These are phyloP conservation scores for Phytophthora tubulina DNA, from an alignment of 352 stramenopile species.

Conservation along the genomic window DNA sequence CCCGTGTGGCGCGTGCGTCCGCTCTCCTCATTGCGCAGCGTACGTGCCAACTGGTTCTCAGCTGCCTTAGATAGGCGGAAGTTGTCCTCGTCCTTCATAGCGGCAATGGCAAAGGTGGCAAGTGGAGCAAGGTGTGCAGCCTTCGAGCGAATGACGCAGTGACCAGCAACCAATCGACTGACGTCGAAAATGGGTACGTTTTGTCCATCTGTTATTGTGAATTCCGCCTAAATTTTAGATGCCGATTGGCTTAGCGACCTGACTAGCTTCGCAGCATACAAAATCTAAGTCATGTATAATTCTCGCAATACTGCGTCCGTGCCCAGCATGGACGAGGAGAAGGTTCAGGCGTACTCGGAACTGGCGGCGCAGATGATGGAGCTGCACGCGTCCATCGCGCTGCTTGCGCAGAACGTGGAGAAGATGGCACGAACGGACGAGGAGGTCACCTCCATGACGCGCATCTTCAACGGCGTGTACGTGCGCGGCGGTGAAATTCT, in stretches of 20 bases:
- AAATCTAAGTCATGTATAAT: not conserved
- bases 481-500: conserved; percentile 15
- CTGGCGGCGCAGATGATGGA: conserved; percentile 79
- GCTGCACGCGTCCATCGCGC: conserved; percentile 76
- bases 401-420: conserved; percentile 77
- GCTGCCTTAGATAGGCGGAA: conserved; percentile 83
- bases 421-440: conserved; percentile 78
- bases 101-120: not conserved
- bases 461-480: conserved; percentile 83
- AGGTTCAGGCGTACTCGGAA: conserved; percentile 71
- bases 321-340: conserved; percentile 72
- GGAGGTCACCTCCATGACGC: conserved; percentile 75
- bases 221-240: no score
- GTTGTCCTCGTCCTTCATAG: conserved; percentile 71
- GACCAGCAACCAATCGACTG: conserved; percentile 29
- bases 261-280: no score
- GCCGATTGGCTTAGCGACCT: no score
- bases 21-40: conserved; percentile 81
- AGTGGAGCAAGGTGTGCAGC: no score
- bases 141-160: conserved; percentile 7
- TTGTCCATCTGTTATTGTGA: not conserved
- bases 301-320: not conserved
- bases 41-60: conserved; percentile 81
- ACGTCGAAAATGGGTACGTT: conserved; percentile 20
- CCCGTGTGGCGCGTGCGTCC: conserved; percentile 92